Conservation (phyloP, 495 filamentous ascomycete species). For the Hypomontagnella monticulosa region DNA sequence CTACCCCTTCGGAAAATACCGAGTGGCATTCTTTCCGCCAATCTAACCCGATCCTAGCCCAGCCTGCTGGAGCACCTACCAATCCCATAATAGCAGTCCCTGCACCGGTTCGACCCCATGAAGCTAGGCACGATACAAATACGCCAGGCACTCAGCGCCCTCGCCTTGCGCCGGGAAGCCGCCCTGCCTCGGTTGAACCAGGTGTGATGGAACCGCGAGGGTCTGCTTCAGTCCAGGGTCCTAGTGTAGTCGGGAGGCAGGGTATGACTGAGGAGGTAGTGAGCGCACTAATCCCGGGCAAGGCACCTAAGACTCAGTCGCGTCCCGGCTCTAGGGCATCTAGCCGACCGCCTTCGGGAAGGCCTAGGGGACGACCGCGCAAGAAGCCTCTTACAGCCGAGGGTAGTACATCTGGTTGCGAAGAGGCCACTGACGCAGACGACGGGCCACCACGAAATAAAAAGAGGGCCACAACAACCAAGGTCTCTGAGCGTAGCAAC, state of each 20-base stretch:
- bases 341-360: conserved; percentile 52
- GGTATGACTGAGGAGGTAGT: conserved; percentile 19
- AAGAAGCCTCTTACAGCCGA: conserved; percentile 55
- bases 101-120: conserved; percentile 37
- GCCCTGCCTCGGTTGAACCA: conserved; percentile 37
- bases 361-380: conserved; percentile 57
- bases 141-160: conserved; percentile 11
- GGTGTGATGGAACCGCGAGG: conserved; percentile 19
- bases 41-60: conserved; percentile 51
- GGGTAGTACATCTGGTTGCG: conserved; percentile 71
- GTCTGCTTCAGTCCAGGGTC: conserved; percentile 8
- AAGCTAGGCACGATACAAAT: conserved; percentile 22
- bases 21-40: conserved; percentile 63
- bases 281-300: conserved; percentile 24
- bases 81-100: conserved; percentile 29
- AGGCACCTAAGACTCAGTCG: conserved; percentile 44
- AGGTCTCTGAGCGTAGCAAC: conserved; percentile 72
- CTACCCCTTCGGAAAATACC: conserved; percentile 47
- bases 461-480: conserved; percentile 78
- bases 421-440: conserved; percentile 74
- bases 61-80: conserved; percentile 25
- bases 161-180: conserved; percentile 23
- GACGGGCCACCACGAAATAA: conserved; percentile 61
- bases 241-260: conserved; percentile 24
- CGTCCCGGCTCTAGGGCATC: conserved; percentile 56